phyloP scores from a whole-genome alignment of 345 rosid species.

The Corymbia maculata region DNA sequence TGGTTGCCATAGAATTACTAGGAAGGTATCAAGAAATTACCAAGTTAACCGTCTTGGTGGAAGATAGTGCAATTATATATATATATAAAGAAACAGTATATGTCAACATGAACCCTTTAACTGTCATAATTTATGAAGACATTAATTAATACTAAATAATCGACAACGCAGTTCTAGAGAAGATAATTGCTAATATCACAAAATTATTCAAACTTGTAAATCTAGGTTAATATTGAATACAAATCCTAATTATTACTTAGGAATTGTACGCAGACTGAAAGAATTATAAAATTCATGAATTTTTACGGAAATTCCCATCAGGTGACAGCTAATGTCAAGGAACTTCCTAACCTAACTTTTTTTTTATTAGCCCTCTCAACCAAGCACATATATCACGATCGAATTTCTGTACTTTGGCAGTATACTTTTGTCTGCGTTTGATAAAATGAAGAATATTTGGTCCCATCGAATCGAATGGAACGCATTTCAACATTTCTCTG shows the following conservation, averaged over 20 bases:
- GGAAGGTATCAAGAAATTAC: neutral
- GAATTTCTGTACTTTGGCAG: neutral
- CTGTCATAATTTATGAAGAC: neutral
- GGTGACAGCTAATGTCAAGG: neutral
- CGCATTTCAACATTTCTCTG: neutral
- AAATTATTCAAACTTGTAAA: neutral
- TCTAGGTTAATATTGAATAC: neutral
- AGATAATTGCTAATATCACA: neutral
- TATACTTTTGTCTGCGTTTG: neutral
- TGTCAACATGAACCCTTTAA: neutral
- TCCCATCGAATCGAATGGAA: neutral
- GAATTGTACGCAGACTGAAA: neutral
- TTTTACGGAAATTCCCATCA: neutral
- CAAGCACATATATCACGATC: neutral
- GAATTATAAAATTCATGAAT: neutral
- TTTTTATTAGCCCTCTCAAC: neutral
- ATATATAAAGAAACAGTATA: too few species aligned
- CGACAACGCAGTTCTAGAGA: neutral
- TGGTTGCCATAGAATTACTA: neutral
- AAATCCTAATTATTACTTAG: neutral
- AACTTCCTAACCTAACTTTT: neutral
- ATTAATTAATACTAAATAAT: neutral
- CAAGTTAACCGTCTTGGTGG: neutral
- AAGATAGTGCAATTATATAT: neutral
- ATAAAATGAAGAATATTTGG: neutral